phyloP scores from a whole-genome alignment of 2,329 filamentous ascomycete species.

The Knufia petricola region DNA sequence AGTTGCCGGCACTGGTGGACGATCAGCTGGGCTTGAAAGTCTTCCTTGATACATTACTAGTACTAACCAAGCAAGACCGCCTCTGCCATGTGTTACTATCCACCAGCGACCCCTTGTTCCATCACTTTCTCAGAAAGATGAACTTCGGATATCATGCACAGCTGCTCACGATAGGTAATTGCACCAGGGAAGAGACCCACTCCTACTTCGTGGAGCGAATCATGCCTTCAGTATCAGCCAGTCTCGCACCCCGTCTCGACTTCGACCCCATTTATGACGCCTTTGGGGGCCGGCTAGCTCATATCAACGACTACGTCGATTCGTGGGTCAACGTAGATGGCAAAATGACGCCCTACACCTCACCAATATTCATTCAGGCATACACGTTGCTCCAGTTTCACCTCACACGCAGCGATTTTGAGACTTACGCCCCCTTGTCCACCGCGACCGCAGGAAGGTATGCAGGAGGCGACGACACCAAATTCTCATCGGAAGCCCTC shows the following conservation, averaged over 20 bases:
- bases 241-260: not conserved
- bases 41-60: constrained; percentile 8
- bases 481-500: not conserved
- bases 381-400: constrained; percentile 10
- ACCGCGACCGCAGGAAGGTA: constrained; percentile 3
- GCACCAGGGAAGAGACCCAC: constrained; percentile 1
- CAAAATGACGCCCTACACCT: constrained; percentile 8
- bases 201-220: constrained; percentile 5
- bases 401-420: constrained; percentile 4
- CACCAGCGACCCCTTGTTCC: constrained; percentile 9
- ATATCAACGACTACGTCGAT: constrained; percentile 6
- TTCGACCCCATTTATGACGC: constrained; percentile 8
- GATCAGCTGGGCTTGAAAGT: constrained; percentile 8
- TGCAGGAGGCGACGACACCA: constrained; percentile 4
- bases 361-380: constrained; percentile 9
- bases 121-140: constrained; percentile 9
- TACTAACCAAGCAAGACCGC: constrained; percentile 9
- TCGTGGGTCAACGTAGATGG: constrained; percentile 6
- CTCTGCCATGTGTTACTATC: constrained; percentile 8
- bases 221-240: not conserved
- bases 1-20: constrained; percentile 8
- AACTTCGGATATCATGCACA: constrained; percentile 10
- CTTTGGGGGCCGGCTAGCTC: constrained; percentile 5
- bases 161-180: constrained; percentile 8
- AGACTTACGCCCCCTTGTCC: constrained; percentile 6